phyloP scores from a whole-genome alignment of 192 early-diverging fungal species.

The Pilaira anomala region DNA sequence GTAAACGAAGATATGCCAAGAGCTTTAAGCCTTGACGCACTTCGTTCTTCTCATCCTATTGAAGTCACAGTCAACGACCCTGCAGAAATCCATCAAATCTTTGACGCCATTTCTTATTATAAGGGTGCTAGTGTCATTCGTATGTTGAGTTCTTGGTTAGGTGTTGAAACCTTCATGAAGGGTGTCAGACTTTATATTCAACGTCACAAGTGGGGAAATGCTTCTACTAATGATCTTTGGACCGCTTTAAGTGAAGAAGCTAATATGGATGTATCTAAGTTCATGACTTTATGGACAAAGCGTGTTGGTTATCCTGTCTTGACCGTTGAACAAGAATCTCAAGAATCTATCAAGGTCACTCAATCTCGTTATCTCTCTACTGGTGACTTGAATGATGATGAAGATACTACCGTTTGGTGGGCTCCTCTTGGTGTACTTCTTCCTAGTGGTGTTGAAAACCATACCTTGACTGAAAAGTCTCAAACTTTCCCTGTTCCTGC shows the following conservation, averaged over 20 bases:
- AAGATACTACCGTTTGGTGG: conserved; percentile 83
- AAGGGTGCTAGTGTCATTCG: conserved; percentile 94
- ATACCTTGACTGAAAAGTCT: conserved; percentile 37
- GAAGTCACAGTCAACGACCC: conserved; percentile 83
- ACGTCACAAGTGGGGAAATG: conserved; percentile 81
- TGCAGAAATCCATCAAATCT: conserved; percentile 89
- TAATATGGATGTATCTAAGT: conserved; percentile 72
- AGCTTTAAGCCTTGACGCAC: conserved; percentile 76
- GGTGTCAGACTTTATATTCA: conserved; percentile 77
- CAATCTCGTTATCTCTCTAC: conserved; percentile 87
- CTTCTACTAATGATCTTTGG: conserved; percentile 89
- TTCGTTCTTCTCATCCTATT: conserved; percentile 89
- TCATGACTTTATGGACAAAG: conserved; percentile 89
- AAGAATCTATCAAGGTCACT: conserved; percentile 52
- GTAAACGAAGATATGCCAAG: conserved; percentile 72
- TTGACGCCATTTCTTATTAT: conserved; percentile 88
- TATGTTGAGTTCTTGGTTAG: conserved; percentile 81
- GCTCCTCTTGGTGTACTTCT: conserved; percentile 71
- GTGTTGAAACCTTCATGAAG: conserved; percentile 64
- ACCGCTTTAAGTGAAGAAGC: conserved; percentile 71
- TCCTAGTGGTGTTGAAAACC: conserved; percentile 28
- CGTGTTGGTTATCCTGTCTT: conserved; percentile 87
- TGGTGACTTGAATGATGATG: conserved; percentile 71
- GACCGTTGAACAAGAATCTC: conserved; percentile 55
- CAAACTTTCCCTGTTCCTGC: conserved; percentile 47